Base-by-base conservation (phyloP, 73 alveolate species). In the Blepharisma stoltei region DNA sequence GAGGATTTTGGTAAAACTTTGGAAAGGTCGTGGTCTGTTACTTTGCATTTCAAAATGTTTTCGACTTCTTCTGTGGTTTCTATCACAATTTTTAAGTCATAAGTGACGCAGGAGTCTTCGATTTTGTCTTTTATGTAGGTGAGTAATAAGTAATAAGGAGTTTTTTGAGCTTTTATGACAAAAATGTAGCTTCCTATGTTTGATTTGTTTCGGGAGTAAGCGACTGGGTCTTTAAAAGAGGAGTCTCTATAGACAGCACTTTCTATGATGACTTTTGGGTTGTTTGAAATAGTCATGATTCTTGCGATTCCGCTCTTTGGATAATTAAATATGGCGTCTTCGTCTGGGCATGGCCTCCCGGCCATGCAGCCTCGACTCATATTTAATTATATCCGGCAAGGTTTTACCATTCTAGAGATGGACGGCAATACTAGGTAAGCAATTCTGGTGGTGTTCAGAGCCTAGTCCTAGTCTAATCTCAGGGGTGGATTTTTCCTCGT, bases 61-160 rank as follows among this genome's bases (percentile, higher is more conserved):
- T n/a, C 14, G 23, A 60, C 73, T 20, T n/a, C 11, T 8, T 14
- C 23, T 25, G 14, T 14, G 0, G 73, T n/a, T 25, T 60, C 45
- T 20, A 60, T 60, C 49, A 18, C 73, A 60, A 60, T 60, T 18
- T 14, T 18, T 47, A 60, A 60, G 46, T 60, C 73, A 5, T 60
- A 60, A 60, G 23, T 14, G 14, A 25, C 18, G 46, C 73, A 60
- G 41, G 41, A 32, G 46, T 25, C 73, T 52, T 52, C 66, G 11
- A 11, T n/a, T 14, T 25, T 38, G 18, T 60, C 73, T 14, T 14
- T 14, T 18, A 60, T 60, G 46, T 18, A 38, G 45, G n/a, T 60
- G 18, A 60, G 11, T 8, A 60, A n/a, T 20, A 60, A 25, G 45
- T 14, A 60, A 25, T 60, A 60, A 60, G 73, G 73, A 60, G 14